Base-by-base conservation (phyloP, 768 basidiomycete genomes). In the Boletus fagicola region DNA sequence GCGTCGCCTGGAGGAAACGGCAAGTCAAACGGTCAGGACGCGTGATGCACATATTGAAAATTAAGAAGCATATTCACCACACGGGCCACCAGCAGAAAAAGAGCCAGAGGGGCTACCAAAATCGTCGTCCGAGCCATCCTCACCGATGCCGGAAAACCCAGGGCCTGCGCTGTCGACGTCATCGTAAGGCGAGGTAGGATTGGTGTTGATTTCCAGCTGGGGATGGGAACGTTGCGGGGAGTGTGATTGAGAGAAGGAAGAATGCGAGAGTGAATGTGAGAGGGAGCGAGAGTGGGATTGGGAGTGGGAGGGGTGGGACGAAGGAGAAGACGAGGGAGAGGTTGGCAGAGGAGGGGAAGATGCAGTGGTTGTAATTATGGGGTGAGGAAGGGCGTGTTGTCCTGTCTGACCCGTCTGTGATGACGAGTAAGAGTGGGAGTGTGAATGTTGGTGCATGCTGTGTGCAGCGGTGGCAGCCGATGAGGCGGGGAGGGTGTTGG, bases 101-200 rank as follows among this genome's bases (percentile, higher is more conserved):
- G 65, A 60, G 30, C 56, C 55, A 20, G 65, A 67, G 0, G 66
- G 63, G 28, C 60, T 62, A 2, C 55, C 58, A 38, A 56, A 57
- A 28, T 70, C 69, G 39, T 70, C 69, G 31, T 70, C 69, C 0
- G 69, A 71, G 18, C 3, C 59, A 26, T 69, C 67, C 1, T 73
- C 72, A 2, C 55, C 57, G 5, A 66, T n/a, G 16, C 46, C 54
- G 39, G 54, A 15, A 28, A 61, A 71, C 2, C 44, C 36, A 9
- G 69, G 56, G 38, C 76, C 75, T 20, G 76, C 70, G 67, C 81
- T 79, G 59, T 83, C 84, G 58, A 83, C 71, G 54, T 89, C 88
- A 54, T 88, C 85, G 68, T 85, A 87, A 20, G 76, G 72, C 0
- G 72, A 69, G 0, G 60, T 22, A 22, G 66, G 50, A 44, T 70